Conservation (phyloP, 192 early-diverging fungal species). For the Spinellus fusiger region DNA sequence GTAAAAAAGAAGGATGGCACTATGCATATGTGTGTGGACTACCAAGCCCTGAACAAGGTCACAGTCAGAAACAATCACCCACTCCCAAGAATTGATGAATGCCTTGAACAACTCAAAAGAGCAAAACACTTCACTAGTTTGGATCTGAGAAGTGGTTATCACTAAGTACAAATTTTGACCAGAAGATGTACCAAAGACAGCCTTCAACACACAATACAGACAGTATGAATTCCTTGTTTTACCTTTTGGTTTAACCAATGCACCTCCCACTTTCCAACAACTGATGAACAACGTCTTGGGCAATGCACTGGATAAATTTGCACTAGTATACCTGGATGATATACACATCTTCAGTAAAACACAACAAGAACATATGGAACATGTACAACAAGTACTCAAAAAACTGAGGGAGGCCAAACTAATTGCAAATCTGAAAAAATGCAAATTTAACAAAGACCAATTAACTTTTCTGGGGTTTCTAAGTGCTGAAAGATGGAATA, state of each 20-base stretch:
- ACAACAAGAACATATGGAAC: constrained; percentile 27
- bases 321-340: constrained; percentile 40
- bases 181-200: constrained; percentile 31
- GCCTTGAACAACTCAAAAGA: constrained; percentile 28
- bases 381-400: constrained; percentile 10
- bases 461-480: constrained; percentile 24
- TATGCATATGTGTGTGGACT: constrained; percentile 45
- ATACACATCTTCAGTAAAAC: constrained; percentile 30
- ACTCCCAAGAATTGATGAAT: constrained; percentile 43
- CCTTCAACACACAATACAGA: constrained; percentile 20
- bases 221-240: constrained; percentile 16
- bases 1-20: constrained; percentile 45
- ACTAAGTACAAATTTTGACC: constrained; percentile 33
- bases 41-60: constrained; percentile 43
- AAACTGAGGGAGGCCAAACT: not conserved
- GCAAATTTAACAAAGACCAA: not conserved
- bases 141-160: constrained; percentile 37
- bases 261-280: constrained; percentile 12
- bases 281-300: constrained; percentile 8
- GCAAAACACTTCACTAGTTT: constrained; percentile 38
- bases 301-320: constrained; percentile 3
- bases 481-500: constrained; percentile 27
- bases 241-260: constrained; percentile 30
- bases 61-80: constrained; percentile 47
- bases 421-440: constrained; percentile 5